These are phyloP conservation scores for Gracilariopsis chorda DNA, from an alignment of 23 red algal genomes.

Conservation along the genomic window DNA sequence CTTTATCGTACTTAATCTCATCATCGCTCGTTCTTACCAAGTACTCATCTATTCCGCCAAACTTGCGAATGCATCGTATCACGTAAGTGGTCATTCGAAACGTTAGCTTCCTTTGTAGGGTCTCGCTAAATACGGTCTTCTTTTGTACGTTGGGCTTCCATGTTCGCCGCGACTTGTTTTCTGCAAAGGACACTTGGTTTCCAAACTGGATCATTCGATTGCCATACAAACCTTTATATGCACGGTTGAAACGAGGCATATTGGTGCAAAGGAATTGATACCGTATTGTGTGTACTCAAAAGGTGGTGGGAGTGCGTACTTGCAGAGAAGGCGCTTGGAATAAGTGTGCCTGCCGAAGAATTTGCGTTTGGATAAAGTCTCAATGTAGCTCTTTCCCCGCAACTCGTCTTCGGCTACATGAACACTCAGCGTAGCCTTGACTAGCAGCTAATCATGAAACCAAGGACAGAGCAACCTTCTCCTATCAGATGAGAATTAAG, in stretches of 20 bases:
- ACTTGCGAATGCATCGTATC: conserved; percentile 72
- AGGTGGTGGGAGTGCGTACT: no score
- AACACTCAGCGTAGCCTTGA: no score
- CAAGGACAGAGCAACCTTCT: no score
- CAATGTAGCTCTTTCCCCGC: no score
- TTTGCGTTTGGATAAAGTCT: no score
- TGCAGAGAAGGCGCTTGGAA: no score
- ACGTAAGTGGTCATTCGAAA: conserved; percentile 71
- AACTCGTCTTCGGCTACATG: no score
- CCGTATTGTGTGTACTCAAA: background rate
- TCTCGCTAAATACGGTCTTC: conserved; percentile 75
- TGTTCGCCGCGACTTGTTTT: conserved; percentile 80
- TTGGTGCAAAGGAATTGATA: background rate
- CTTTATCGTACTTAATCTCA: conserved; percentile 60
- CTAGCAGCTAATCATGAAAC: no score
- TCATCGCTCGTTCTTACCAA: conserved; percentile 68
- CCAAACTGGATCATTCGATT: conserved; percentile 76
- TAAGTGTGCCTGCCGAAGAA: no score
- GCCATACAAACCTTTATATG: conserved; percentile 61
- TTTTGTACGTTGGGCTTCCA: conserved; percentile 87
- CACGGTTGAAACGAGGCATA: conserved; percentile 70
- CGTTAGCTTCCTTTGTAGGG: conserved; percentile 55
- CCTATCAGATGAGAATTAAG: no score
- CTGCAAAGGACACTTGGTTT: conserved; percentile 77
- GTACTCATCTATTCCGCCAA: conserved; percentile 90